Percentiles rank a stretch among this genome's conserved stretches.
phyloP scores from a whole-genome alignment of 2,329 filamentous ascomycete genomes.

The Bipolaris cookei region DNA sequence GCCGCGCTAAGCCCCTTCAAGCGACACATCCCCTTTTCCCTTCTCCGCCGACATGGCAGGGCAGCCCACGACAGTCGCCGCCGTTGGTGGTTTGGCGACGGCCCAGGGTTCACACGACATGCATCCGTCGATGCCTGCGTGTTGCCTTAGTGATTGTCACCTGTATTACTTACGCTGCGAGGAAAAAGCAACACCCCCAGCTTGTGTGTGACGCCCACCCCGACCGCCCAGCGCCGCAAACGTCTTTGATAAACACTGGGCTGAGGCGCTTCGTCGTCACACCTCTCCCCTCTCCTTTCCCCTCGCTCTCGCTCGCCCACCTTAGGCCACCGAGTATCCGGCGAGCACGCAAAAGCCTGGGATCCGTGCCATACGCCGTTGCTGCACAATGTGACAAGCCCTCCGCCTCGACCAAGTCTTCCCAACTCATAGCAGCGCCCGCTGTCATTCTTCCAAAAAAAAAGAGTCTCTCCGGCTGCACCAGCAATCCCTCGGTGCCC shows the following conservation, averaged over 20 bases:
- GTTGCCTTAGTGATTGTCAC: conserved; percentile 13
- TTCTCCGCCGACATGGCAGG: conserved; percentile 11
- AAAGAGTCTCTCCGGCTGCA: neutral
- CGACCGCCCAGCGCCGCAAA: neutral
- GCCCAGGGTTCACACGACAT: conserved; percentile 11
- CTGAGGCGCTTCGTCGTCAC: neutral
- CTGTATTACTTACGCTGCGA: neutral
- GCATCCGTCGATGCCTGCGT: neutral
- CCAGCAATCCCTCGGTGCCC: neutral
- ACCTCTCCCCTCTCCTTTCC: conserved; percentile 6
- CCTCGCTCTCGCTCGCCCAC: neutral
- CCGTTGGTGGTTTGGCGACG: conserved; percentile 22
- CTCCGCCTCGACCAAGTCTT: conserved; percentile 14
- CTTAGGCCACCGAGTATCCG: conserved; percentile 10
- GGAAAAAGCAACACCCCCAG: neutral
- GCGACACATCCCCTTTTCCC: conserved; percentile 10
- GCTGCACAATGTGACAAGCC: conserved; percentile 16
- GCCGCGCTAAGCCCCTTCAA: conserved; percentile 5
- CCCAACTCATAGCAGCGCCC: neutral
- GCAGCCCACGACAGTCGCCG: conserved; percentile 12
- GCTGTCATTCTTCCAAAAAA: conserved; percentile 1
- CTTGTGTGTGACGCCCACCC: neutral
- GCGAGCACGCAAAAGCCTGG: conserved; percentile 16
- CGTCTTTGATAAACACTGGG: neutral
- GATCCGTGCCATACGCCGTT: conserved; percentile 18